Evolutionary conservation across 371 early-diverging fungal species (phyloP), one percentile per base, ranked within the genome.

Genomic region (Cokeromyces recurvatus): DNA sequence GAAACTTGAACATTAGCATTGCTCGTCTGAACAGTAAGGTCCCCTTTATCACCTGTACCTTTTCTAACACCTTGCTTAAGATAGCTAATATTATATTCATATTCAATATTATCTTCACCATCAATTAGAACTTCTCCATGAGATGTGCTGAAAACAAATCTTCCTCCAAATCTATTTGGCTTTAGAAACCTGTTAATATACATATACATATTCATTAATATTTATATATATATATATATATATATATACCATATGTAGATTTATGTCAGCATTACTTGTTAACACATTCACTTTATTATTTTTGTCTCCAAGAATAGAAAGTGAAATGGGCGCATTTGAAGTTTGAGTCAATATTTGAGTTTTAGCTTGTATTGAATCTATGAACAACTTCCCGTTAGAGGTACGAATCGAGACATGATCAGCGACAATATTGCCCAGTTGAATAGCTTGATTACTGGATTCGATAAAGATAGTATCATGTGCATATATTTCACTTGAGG

Each of bases 161-260:
- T 21, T 0, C 58, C 58, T 51, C 51, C 51, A 32, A 51, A 56
- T 32, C 46, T 51, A n/a, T 34, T 4, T 11, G 35, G 7, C 35
- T 34, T 9, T 29, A 8, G 29, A n/a, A n/a, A n/a, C n/a, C n/a
- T 29, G 29, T 49, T 16, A 14, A 40, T 40, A 45, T 44, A 50
- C 9, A 9, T 31, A 11, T 12, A 32, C 4, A 32, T 12, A 32
- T 17, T 23, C 32, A 10, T 12, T 4, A 25, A 45, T 12, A n/a
- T n/a, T n/a, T n/a, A n/a, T n/a, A n/a, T n/a, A n/a, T n/a, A n/a
- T n/a, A n/a, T n/a, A n/a, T n/a, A n/a, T n/a, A n/a, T n/a, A n/a
- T n/a, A n/a, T n/a, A n/a, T n/a, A n/a, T 51, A 57, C 57, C 52
- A 57, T 46, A 34, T 51, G 52, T 17, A 57, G 31, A 25, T 38